Evolutionary conservation across 176 grass and related monocot genomes (phyloP), one percentile per base, ranked within the genome.

Genomic region (Oryza brachyantha): DNA sequence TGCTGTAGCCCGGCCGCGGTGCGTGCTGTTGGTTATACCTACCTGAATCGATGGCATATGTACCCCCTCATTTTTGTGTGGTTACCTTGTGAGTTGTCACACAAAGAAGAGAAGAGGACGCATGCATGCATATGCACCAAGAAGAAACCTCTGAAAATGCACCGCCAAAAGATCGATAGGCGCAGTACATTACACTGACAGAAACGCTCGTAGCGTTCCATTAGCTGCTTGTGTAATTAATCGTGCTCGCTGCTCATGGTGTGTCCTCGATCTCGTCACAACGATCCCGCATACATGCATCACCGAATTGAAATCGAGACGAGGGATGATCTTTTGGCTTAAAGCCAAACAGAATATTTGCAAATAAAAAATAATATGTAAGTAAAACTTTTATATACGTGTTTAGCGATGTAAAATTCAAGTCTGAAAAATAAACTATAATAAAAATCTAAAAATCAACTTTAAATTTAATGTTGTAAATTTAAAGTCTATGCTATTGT

Each of bases 1-100:
- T 22, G 55, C 38, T 31, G 36, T 34, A 21, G 25, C 3, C 45
- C n/a, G n/a, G n/a, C n/a, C 26, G 61, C 46, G 2, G n/a, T 52
- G n/a, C n/a, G 41, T 36, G 41, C 80, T n/a, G 52, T 57, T 74
- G 29, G 80, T 52, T 38, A 29, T 12, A 50, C 68, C 72, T 54
- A 32, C 46, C 21, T 35, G 50, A 59, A 58, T 31, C 34, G 46
- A 19, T 19, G 6, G 19, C 48, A 52, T 7, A 0, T 46, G 2
- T n/a, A 32, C 31, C 1, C 31, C 45, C 11, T 19, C 61, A 0
- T 74, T 14, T 76, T 43, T 58, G n/a, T n/a, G n/a, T n/a, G 32
- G 4, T 52, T 74, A 29, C 41, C 29, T 16, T 27, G 61, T 1
- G 2, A 3, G 12, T 27, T 27, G 26, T 16, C n/a, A 32, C 31